These are phyloP conservation scores for Pseudoturritis turrita DNA, from an alignment of 345 rosid genomes.

Conservation along the genomic window DNA sequence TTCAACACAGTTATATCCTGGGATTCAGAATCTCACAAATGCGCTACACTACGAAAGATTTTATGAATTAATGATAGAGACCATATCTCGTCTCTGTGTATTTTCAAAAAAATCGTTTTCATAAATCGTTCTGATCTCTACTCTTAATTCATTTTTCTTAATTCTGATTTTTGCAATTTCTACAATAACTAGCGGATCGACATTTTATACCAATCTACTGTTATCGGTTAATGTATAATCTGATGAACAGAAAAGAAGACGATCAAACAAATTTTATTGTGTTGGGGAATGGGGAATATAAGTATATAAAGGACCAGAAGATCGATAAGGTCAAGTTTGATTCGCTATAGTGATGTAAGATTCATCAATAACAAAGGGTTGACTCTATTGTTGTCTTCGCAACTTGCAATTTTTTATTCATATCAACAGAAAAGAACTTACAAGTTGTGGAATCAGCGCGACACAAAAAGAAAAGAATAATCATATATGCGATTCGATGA, in stretches of 20 bases:
- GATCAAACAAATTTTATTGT: neutral
- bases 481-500: neutral
- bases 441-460: constrained; percentile 13
- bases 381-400: constrained; percentile 18
- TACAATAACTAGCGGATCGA: neutral
- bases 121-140: too few species aligned
- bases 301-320: constrained; percentile 19
- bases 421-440: neutral
- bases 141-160: too few species aligned
- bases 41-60: too few species aligned
- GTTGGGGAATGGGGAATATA: constrained; percentile 13
- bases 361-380: constrained; percentile 22
- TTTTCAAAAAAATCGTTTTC: too few species aligned
- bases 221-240: neutral
- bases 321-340: constrained; percentile 13
- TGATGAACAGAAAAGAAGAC: neutral
- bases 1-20: too few species aligned
- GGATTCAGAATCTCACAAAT: too few species aligned
- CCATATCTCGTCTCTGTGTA: too few species aligned
- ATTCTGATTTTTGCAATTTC: too few species aligned
- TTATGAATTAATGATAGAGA: too few species aligned
- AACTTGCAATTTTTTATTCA: neutral
- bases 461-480: neutral
- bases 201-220: neutral
- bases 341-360: constrained; percentile 18